These are phyloP conservation scores for Leptomonas seymouri DNA, from an alignment of 208 protist species.

Conservation along the genomic window DNA sequence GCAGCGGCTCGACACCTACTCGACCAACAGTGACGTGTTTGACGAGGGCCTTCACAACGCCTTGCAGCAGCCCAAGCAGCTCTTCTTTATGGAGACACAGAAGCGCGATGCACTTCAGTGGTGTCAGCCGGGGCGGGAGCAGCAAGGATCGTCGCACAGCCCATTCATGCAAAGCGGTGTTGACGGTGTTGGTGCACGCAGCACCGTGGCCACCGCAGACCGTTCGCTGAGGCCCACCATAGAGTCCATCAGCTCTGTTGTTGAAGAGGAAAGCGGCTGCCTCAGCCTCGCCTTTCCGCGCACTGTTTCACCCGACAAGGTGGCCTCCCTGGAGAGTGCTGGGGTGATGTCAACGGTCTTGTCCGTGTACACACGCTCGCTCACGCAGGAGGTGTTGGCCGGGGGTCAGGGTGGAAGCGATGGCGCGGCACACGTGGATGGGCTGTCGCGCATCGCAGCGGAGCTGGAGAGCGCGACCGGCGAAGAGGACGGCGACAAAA, in stretches of 20 bases:
- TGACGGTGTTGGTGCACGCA: neutral
- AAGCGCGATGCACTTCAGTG: slow-evolving; percentile 1
- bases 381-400: neutral
- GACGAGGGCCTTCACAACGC: neutral
- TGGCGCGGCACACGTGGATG: slow-evolving; percentile 3
- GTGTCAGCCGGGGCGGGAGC: neutral
- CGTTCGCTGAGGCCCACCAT: neutral
- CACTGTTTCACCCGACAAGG: neutral
- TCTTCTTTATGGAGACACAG: slow-evolving; percentile 21
- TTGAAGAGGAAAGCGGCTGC: neutral
- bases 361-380: slow-evolving; percentile 8
- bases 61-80: slow-evolving; percentile 15
- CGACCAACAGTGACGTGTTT: neutral
- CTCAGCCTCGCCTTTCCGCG: neutral
- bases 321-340: neutral
- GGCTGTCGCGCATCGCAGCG: slow-evolving; percentile 4
- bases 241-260: neutral
- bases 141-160: neutral
- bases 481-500: neutral
- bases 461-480: neutral
- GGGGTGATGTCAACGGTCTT: neutral
- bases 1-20: neutral
- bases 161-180: neutral
- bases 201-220: neutral
- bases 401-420: neutral